Evolutionary conservation across 495 filamentous ascomycete species (phyloP), one percentile per base, ranked within the genome.

Genomic region (Pyrenopolyporus hunteri): DNA sequence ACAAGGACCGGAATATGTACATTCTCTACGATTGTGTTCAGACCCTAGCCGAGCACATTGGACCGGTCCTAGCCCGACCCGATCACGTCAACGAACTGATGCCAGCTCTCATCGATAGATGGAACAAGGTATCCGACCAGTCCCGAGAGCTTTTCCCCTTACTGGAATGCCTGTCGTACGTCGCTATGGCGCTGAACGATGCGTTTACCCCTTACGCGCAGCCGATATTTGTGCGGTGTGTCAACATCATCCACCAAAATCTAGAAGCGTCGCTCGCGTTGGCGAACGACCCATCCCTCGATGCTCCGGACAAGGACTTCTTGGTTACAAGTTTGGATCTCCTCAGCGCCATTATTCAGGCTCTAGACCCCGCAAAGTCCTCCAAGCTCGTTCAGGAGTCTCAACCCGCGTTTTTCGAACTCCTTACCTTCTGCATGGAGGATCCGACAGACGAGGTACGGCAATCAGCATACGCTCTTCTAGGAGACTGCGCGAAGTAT

Each of bases 1-100:
- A 98, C 83, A 97, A 99, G 80, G 93, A 98, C 72, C 86, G 91
- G 45, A 99, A 99, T 78, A 97, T 97, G 86, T 97, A 93, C 77
- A 92, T 98, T 54, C 85, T 99, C 29, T 99, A 99, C 75, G 95
- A 98, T 77, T 99, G 94, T 75, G 90, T 99, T 42, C 94, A 99
- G 75, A 98, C 95, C 0, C 78, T 99, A 32, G 94, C 94, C 10
- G 95, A 99, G 70, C 88, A 92, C 71, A 89, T 98, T 42, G 89
- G 91, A 44, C 85, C 85, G 13, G 85, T 88, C 36, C 77, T 99
- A 37, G 85, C 90, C 7, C 81, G 85, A 63, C 89, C 90, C 3
- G 84, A 92, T 49, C 81, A 96, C 4, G 85, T 93, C 33, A 83
- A 89, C 55, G 82, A 92, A 55, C 80, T 99, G 55, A 99, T 99